These are phyloP conservation scores for Grosmannia serpens DNA, from an alignment of 2,329 filamentous ascomycete genomes.

Conservation along the genomic window DNA sequence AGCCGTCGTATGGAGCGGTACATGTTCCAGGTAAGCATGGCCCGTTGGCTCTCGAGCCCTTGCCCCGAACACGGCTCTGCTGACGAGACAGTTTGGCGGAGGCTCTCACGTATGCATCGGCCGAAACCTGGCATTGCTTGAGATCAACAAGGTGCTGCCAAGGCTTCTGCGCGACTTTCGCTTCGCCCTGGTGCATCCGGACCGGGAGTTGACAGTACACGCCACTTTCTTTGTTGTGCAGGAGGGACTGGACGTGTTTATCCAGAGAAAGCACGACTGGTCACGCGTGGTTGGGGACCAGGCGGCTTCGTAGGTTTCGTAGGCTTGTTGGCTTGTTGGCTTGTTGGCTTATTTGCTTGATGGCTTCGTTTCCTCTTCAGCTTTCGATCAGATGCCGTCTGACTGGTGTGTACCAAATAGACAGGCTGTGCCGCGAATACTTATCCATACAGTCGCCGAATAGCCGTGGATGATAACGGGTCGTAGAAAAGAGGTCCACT, in stretches of 20 bases:
- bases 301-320: too few relatives aligned
- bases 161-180: slow-evolving; percentile 42
- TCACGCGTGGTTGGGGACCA: too few relatives aligned
- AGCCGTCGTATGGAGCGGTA: slow-evolving; percentile 38
- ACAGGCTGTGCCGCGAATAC: too few relatives aligned
- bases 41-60: background rate
- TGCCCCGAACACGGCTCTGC: background rate
- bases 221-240: slow-evolving; percentile 51
- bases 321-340: too few relatives aligned
- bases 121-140: slow-evolving; percentile 40
- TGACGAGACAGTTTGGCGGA: slow-evolving; percentile 34
- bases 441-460: too few relatives aligned
- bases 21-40: slow-evolving; percentile 35
- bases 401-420: too few relatives aligned
- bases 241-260: slow-evolving; percentile 40
- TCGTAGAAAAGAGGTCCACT: too few relatives aligned
- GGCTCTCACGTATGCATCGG: slow-evolving; percentile 45
- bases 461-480: too few relatives aligned
- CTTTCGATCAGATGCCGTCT: too few relatives aligned
- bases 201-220: slow-evolving; percentile 36
- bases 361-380: too few relatives aligned
- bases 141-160: slow-evolving; percentile 48
- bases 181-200: slow-evolving; percentile 39
- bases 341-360: too few relatives aligned
- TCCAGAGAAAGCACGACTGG: slow-evolving; percentile 24